Conservation (phyloP, 257 asterid genomes). For the Lycium barbarum region DNA sequence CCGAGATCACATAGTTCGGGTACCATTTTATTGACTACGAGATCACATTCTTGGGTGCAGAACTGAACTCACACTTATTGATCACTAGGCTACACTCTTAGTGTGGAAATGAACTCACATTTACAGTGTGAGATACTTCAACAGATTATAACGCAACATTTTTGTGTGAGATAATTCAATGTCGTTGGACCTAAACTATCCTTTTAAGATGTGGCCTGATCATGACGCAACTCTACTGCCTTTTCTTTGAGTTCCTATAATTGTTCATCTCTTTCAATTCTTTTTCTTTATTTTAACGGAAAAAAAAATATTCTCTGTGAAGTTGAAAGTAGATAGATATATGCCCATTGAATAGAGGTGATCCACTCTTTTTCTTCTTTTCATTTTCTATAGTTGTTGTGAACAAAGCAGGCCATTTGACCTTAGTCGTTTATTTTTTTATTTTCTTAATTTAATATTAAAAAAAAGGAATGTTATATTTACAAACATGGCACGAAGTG, state of each 20-base stretch:
- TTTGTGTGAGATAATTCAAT: too few species aligned
- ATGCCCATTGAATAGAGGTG: neutral
- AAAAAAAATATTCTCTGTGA: neutral
- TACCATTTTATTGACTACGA: neutral
- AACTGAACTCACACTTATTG: neutral
- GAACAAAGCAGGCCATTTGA: too few species aligned
- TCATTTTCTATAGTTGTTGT: neutral
- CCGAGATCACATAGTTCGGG: too few species aligned
- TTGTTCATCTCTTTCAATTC: neutral
- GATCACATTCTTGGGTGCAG: neutral
- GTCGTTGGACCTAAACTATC: too few species aligned
- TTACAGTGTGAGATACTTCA: too few species aligned
- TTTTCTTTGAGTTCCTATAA: neutral
- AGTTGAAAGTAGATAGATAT: neutral
- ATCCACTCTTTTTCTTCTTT: neutral
- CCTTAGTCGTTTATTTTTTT: neutral
- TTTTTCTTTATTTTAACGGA: neutral
- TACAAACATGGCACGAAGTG: slow-evolving; percentile 1
- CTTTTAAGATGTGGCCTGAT: neutral
- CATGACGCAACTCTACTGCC: neutral
- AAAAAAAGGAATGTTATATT: neutral
- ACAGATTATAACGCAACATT: too few species aligned
- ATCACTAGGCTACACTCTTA: too few species aligned
- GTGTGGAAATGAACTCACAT: too few species aligned
- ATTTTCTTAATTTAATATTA: neutral